Evolutionary conservation across 768 basidiomycete genomes (phyloP).

Genomic region (Dentipellis sp.): DNA sequence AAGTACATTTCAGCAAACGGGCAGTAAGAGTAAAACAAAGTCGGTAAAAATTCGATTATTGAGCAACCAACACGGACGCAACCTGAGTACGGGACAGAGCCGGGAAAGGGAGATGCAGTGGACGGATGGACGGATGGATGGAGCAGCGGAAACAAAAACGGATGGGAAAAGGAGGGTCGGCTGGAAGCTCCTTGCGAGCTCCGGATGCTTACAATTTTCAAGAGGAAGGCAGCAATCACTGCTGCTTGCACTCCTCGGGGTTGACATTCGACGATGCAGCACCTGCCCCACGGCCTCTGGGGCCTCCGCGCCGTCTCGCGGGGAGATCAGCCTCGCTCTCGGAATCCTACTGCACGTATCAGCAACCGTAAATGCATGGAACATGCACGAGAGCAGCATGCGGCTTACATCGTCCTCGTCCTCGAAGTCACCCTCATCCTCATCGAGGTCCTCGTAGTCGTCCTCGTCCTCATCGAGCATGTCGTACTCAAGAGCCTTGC

Average conservation of each 20-base stretch:
- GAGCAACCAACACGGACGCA: no score
- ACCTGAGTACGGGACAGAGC: no score
- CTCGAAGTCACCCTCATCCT: conserved; percentile 50
- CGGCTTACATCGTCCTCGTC: conserved; percentile 50
- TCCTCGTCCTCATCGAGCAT: conserved; percentile 27
- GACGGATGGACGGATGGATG: no score
- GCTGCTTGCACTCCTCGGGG: conserved; percentile 89
- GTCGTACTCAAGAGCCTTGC: conserved; percentile 87
- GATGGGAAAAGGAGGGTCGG: no score
- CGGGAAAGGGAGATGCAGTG: no score
- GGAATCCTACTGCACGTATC: conserved; percentile 37
- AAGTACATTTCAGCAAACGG: no score
- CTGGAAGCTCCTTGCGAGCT: no score
- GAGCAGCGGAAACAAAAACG: no score
- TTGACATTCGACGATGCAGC: conserved; percentile 42
- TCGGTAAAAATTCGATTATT: no score
- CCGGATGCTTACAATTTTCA: background rate
- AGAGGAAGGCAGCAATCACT: conserved; percentile 33
- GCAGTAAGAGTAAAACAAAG: no score
- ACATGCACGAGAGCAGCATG: conserved; percentile 2
- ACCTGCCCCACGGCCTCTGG: conserved; percentile 44
- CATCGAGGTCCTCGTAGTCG: conserved; percentile 41
- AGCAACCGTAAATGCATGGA: background rate
- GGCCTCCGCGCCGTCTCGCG: conserved; percentile 45
- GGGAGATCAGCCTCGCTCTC: conserved; percentile 64